Evolutionary conservation across 352 stramenopile species (phyloP).

Genomic region (Phytophthora tubulina): DNA sequence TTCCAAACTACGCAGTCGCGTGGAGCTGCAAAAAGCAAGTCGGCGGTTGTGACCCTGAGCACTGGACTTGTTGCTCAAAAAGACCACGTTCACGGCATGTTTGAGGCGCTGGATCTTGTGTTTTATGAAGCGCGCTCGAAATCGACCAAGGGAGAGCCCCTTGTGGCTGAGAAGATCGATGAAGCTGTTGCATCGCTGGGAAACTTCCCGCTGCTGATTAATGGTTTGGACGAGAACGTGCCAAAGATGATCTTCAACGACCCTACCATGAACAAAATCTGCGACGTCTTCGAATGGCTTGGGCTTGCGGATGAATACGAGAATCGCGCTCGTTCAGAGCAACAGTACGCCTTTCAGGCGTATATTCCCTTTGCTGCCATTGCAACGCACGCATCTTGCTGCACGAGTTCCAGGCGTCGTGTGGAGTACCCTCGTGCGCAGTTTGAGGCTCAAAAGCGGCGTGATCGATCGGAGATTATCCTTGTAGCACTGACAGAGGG

Average conservation of each 20-base stretch:
- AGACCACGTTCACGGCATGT: conserved; percentile 67
- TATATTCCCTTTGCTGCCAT: conserved; percentile 83
- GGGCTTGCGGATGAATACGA: conserved; percentile 83
- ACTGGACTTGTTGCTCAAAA: conserved; percentile 62
- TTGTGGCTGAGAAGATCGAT: conserved; percentile 64
- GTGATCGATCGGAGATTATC: conserved; percentile 75
- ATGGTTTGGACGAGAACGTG: conserved; percentile 91
- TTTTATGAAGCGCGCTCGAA: conserved; percentile 77
- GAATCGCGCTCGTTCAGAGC: conserved; percentile 59
- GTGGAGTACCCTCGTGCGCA: conserved; percentile 78
- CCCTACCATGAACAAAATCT: conserved; percentile 89
- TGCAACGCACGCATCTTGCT: conserved; percentile 75
- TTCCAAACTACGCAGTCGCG: conserved; percentile 85
- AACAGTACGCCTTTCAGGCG: conserved; percentile 75
- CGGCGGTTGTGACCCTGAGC: conserved; percentile 34
- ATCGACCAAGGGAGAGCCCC: conserved; percentile 44
- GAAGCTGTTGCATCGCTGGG: conserved; percentile 77
- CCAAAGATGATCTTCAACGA: conserved; percentile 91
- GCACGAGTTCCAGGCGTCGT: conserved; percentile 74
- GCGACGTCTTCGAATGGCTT: conserved; percentile 86
- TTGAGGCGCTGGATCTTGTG: conserved; percentile 76
- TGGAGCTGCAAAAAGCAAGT: conserved; percentile 19
- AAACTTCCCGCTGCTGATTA: conserved; percentile 84
- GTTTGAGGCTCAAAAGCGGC: conserved; percentile 65
- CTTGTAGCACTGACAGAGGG: conserved; percentile 71